Evolutionary conservation across 768 basidiomycete genomes (phyloP).

Genomic region (Sarcodon aspratus): DNA sequence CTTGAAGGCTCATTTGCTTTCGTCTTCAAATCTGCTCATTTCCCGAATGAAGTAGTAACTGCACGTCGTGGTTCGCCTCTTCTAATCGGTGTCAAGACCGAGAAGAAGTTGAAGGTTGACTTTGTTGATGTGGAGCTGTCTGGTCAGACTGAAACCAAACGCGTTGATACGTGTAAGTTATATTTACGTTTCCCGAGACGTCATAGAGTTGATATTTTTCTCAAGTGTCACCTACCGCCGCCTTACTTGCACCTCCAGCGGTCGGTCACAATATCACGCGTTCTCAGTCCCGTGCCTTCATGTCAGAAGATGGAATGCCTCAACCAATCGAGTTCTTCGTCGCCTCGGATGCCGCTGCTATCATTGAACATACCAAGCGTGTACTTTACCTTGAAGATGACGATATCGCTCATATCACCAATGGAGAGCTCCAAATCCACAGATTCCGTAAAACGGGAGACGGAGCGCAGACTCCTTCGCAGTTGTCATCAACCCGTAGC

Average conservation of each 20-base stretch:
- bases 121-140: constrained; percentile 98
- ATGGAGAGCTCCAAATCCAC: constrained; percentile 98
- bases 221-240: constrained; percentile 22
- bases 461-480: constrained; percentile 24
- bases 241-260: constrained; percentile 59
- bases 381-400: constrained; percentile 98
- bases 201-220: constrained; percentile 13
- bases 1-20: constrained; percentile 98
- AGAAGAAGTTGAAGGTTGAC: constrained; percentile 99
- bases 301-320: constrained; percentile 96
- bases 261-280: constrained; percentile 73
- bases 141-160: constrained; percentile 50
- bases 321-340: constrained; percentile 99
- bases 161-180: constrained; percentile 29
- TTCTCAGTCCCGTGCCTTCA: constrained; percentile 94
- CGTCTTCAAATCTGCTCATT: constrained; percentile 96
- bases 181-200: neutral
- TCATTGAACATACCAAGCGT: constrained; percentile 98
- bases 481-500: constrained; percentile 67
- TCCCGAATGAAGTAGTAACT: constrained; percentile 91
- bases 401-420: constrained; percentile 95
- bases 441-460: constrained; percentile 87
- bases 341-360: constrained; percentile 92
- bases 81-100: constrained; percentile 96
- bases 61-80: constrained; percentile 96